Evolutionary conservation across 176 grass and related monocot genomes (phyloP).

Genomic region (Musa beccarii): DNA sequence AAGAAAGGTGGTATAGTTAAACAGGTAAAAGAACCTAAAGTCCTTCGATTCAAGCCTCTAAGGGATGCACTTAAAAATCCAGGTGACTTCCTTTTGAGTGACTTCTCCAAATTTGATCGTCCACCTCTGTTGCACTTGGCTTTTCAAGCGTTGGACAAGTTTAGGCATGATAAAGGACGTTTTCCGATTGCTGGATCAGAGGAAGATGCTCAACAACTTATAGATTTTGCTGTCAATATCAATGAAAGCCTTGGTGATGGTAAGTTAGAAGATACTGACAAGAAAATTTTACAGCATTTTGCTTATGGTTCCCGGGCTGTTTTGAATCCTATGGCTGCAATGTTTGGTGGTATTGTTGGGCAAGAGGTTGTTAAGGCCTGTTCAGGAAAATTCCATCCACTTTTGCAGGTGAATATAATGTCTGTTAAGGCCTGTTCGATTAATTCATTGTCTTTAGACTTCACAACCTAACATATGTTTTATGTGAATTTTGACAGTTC

Average conservation of each 20-base stretch:
- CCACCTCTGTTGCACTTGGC: conserved; percentile 70
- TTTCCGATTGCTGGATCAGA: conserved; percentile 59
- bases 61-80: conserved; percentile 60
- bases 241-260: conserved; percentile 49
- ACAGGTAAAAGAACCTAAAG: conserved; percentile 69
- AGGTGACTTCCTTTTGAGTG: conserved; percentile 86
- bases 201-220: conserved; percentile 55
- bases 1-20: conserved; percentile 74
- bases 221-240: conserved; percentile 43
- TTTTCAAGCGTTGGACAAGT: conserved; percentile 87
- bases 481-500: conserved; percentile 47
- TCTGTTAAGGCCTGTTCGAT: neutral
- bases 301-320: conserved; percentile 57
- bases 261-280: conserved; percentile 59
- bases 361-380: conserved; percentile 88
- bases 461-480: neutral
- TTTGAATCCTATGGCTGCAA: conserved; percentile 83
- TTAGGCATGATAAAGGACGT: conserved; percentile 39
- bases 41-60: conserved; percentile 66
- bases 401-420: conserved; percentile 48
- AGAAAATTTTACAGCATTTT: conserved; percentile 59
- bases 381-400: conserved; percentile 84
- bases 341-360: conserved; percentile 75
- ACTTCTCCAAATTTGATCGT: conserved; percentile 81
- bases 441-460: neutral